These are phyloP conservation scores for Microcyclosporella mali DNA, from an alignment of 2,329 filamentous ascomycete genomes.

Conservation along the genomic window DNA sequence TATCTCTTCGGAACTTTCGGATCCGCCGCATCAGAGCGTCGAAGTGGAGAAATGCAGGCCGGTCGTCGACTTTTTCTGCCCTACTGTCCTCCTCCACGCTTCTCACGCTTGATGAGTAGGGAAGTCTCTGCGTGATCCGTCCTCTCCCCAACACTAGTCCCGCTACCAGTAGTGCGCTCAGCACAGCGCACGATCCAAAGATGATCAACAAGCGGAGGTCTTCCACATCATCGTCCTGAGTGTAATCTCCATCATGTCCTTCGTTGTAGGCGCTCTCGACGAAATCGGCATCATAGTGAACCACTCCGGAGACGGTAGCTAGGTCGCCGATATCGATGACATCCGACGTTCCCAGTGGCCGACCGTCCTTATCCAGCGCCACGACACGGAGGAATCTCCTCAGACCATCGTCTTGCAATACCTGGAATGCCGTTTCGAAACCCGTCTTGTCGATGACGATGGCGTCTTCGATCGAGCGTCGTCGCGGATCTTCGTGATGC, in stretches of 20 bases:
- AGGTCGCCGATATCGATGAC: constrained; percentile 11
- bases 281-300: not conserved
- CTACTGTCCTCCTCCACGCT: too few relatives aligned
- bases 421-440: constrained; percentile 13
- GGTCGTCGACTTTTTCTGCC: too few relatives aligned
- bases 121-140: too few relatives aligned
- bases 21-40: too few relatives aligned
- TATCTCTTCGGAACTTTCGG: too few relatives aligned
- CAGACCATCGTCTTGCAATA: constrained; percentile 3
- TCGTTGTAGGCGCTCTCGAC: constrained; percentile 2
- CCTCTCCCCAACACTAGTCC: constrained; percentile 5
- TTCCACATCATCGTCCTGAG: not conserved
- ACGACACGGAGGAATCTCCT: constrained; percentile 19
- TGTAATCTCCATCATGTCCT: not conserved
- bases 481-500: constrained; percentile 2
- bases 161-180: constrained; percentile 9
- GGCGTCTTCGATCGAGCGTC: constrained; percentile 9
- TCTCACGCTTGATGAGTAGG: too few relatives aligned
- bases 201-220: constrained; percentile 7
- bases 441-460: constrained; percentile 12
- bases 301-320: constrained; percentile 2
- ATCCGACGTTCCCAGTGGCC: constrained; percentile 10
- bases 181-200: constrained; percentile 7
- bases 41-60: too few relatives aligned
- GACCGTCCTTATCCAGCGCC: constrained; percentile 19